Base-by-base conservation (phyloP, 805 yeast species). In the Osmozyma mogii region DNA sequence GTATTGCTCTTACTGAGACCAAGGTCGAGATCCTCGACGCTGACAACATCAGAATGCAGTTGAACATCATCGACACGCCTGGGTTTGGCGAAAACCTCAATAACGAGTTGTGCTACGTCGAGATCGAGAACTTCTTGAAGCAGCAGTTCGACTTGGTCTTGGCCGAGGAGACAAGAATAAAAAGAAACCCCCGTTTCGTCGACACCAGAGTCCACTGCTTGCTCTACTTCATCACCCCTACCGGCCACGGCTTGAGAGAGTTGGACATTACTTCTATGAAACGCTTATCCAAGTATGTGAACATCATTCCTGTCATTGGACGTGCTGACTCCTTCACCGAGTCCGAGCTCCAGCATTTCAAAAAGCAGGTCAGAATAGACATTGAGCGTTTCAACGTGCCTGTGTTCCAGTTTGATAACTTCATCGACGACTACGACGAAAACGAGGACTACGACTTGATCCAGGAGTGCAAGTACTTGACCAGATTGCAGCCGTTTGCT, bases 121-220 rank as follows among this genome's bases (percentile, higher is more conserved):
- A 82, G 48, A 72, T 82, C 30, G 71, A 73, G 30, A 65, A 68
- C 33, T 83, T 70, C 49, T 56, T 83, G 45, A 81, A 78, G 50
- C 85, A 78, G 49, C 89, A 82, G 49, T 82, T 81, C 49, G 88
- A 80, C 50, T 61, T 69, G 33, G 85, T 83, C 0, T 66, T 87
- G 27, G 84, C 84, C 2, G 95, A 87, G 52, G 96, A 87, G 53
- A 82, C 92, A 1, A 68, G 89, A 39, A 84, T 87, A 40, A 71
- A 72, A 54, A 78, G 96, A 68, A 84, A 84, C 50, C 95, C 95
- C 15, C 65, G 84, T 40, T 77, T 80, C 48, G 78, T 71, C 43
- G 89, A 83, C 57, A 68, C 87, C 11, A 65, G 92, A 44, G 84
- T 82, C 24, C 92, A 82, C 49, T 76, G 75, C 17, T 74, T 88